Percentiles rank a stretch among this genome's conserved stretches.
These are phyloP conservation scores for Colletotrichum sp. DNA, from an alignment of 2,329 filamentous ascomycete genomes.

Conservation along the genomic window DNA sequence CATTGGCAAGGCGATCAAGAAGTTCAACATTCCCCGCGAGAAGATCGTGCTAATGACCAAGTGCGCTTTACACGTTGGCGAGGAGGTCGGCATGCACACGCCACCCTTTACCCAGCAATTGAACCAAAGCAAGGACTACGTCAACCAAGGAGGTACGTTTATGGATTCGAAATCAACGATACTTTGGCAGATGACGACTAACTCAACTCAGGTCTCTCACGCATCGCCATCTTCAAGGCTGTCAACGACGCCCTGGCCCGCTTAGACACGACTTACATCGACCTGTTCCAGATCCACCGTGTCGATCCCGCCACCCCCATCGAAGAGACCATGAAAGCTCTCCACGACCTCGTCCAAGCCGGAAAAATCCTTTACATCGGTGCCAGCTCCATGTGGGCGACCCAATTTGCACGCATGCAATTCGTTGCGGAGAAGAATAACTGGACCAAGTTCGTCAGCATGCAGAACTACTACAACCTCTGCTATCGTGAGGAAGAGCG, in stretches of 20 bases:
- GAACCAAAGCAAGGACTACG: constrained; percentile 40
- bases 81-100: constrained; percentile 32
- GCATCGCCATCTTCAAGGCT: constrained; percentile 34
- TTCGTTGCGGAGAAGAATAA: constrained; percentile 54
- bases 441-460: constrained; percentile 61
- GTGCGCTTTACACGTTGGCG: constrained; percentile 26
- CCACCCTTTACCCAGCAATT: not conserved
- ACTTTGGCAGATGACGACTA: constrained; percentile 34
- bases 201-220: constrained; percentile 27
- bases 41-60: constrained; percentile 70
- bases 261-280: constrained; percentile 47
- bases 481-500: constrained; percentile 62
- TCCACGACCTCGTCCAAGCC: constrained; percentile 62
- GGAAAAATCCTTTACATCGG: constrained; percentile 51
- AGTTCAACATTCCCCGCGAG: constrained; percentile 66
- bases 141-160: constrained; percentile 23
- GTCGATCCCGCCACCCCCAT: constrained; percentile 55
- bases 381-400: constrained; percentile 17
- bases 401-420: constrained; percentile 41
- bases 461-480: constrained; percentile 62
- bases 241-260: constrained; percentile 48
- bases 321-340: constrained; percentile 64
- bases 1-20: constrained; percentile 67
- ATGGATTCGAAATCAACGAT: fast-evolving
- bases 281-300: constrained; percentile 66